Conservation (phyloP, 345 rosid genomes). For the Hibiscus syriacus region DNA sequence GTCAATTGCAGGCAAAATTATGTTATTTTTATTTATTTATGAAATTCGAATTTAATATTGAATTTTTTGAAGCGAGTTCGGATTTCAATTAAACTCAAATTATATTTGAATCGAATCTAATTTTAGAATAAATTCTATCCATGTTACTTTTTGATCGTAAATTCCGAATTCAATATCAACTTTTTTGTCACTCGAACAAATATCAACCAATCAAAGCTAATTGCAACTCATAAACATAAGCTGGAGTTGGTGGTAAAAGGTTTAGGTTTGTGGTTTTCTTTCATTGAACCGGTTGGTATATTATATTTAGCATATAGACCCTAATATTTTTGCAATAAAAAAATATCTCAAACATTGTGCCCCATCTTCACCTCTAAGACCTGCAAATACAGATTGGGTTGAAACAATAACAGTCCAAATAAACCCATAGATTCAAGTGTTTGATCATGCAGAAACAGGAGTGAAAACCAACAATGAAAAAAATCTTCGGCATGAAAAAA, state of each 20-base stretch:
- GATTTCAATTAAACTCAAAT: no score
- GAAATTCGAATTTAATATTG: no score
- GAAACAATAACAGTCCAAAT: background rate
- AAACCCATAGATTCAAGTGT: background rate
- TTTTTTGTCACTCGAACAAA: no score
- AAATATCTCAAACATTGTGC: background rate
- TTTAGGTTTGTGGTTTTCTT: background rate
- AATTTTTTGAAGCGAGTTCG: no score
- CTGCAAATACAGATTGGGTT: background rate
- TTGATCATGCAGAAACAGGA: background rate
- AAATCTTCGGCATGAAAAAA: background rate
- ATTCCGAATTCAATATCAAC: no score
- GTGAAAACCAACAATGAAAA: background rate
- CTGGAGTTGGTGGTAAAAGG: background rate
- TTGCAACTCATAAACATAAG: background rate
- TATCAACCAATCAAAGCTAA: no score
- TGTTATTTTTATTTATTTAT: no score
- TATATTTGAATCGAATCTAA: no score
- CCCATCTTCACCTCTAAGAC: background rate
- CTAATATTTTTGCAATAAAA: background rate
- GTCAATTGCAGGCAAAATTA: background rate
- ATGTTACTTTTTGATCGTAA: no score
- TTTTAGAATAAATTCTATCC: no score
- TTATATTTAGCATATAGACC: background rate
- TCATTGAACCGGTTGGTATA: conserved; percentile 5